A percentile compares a stretch with the other conserved stretches of the same genome.
phyloP scores from a whole-genome alignment of 148 eudicot genomes.

The Rhododendron vialii region DNA sequence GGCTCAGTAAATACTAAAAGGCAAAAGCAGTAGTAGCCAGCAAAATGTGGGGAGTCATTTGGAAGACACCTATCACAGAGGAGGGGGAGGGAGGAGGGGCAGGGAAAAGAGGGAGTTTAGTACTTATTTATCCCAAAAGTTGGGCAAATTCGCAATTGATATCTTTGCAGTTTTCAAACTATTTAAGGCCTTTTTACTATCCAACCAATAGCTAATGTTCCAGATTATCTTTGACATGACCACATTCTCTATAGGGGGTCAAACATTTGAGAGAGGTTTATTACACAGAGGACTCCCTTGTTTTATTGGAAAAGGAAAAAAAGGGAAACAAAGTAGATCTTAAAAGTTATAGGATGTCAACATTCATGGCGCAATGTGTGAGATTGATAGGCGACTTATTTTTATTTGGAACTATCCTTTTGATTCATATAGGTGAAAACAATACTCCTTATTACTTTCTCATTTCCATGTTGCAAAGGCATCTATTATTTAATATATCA shows the following conservation, averaged over 20 bases:
- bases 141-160: background rate
- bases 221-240: background rate
- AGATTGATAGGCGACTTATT: background rate
- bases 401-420: background rate
- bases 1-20: background rate
- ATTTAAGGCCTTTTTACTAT: background rate
- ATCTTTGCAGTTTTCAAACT: background rate
- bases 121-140: background rate
- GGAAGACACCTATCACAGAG: background rate
- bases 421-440: background rate
- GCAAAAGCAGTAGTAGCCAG: background rate
- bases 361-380: background rate
- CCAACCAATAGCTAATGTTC: no score
- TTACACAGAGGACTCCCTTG: background rate
- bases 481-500: background rate
- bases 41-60: slow-evolving; percentile 1
- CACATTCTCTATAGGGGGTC: background rate
- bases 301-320: background rate
- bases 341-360: background rate
- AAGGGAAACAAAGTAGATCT: background rate
- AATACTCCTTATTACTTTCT: background rate
- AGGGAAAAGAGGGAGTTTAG: background rate
- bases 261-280: background rate
- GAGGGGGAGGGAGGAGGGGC: no score
- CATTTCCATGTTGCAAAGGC: background rate